Percentiles rank a stretch among this genome's conserved stretches.
phyloP scores from a whole-genome alignment of 768 basidiomycete genomes.

The Podaxis sp. region DNA sequence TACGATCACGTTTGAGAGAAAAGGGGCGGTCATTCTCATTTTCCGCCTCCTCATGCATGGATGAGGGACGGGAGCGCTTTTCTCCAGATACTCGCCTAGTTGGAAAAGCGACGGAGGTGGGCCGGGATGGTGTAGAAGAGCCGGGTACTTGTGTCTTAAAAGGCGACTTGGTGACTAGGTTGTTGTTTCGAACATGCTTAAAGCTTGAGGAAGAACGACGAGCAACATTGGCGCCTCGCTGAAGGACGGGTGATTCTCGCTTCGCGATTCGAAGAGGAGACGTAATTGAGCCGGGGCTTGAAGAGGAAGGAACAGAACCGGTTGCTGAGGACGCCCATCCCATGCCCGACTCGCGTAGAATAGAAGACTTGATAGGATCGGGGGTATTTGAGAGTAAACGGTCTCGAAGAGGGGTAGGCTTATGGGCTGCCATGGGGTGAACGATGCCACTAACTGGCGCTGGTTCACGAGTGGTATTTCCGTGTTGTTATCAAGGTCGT shows the following conservation, averaged over 20 bases:
- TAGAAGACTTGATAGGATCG: constrained; percentile 63
- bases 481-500: constrained; percentile 13
- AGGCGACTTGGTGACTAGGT: constrained; percentile 84
- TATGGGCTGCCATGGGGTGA: constrained; percentile 34
- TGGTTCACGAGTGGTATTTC: neutral
- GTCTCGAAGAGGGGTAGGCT: constrained; percentile 51
- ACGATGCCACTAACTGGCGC: constrained; percentile 15
- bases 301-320: constrained; percentile 31
- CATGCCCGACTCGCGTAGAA: constrained; percentile 61
- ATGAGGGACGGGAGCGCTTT: constrained; percentile 72
- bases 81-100: constrained; percentile 68
- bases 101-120: constrained; percentile 33
- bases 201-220: constrained; percentile 78
- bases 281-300: constrained; percentile 39
- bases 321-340: constrained; percentile 54
- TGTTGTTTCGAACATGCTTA: constrained; percentile 72
- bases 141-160: constrained; percentile 70
- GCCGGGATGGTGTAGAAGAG: constrained; percentile 41
- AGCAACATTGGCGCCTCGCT: constrained; percentile 52
- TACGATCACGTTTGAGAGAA: constrained; percentile 66
- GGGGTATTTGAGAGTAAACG: constrained; percentile 62
- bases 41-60: constrained; percentile 70
- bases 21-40: constrained; percentile 70
- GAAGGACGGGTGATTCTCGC: constrained; percentile 50
- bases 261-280: constrained; percentile 78